Evolutionary conservation across 2,329 filamentous ascomycete species (phyloP).

Genomic region (Coniosporium tulheliwenetii): DNA sequence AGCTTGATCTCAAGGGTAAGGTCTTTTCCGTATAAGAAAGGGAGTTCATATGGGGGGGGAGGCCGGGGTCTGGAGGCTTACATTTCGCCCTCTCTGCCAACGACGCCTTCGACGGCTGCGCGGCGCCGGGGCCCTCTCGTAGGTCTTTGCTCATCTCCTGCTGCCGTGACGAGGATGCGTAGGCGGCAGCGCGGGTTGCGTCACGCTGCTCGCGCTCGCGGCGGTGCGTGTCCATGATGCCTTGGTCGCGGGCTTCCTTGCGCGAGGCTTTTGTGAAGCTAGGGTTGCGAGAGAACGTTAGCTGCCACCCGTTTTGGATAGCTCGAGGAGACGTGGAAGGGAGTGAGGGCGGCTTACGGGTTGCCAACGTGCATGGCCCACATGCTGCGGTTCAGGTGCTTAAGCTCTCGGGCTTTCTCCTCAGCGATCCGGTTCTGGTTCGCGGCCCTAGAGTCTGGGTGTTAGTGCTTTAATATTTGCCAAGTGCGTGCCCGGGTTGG

Average conservation of each 20-base stretch:
- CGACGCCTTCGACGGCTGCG: conserved; percentile 31
- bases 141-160: conserved; percentile 47
- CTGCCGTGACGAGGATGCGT: conserved; percentile 36
- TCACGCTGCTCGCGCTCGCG: conserved; percentile 41
- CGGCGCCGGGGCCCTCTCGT: conserved; percentile 28
- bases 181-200: conserved; percentile 38
- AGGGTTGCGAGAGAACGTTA: conserved; percentile 15
- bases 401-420: conserved; percentile 68
- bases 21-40: conserved; percentile 13
- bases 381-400: conserved; percentile 79
- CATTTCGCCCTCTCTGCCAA: background rate
- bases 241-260: conserved; percentile 47
- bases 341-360: conserved; percentile 29
- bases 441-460: background rate
- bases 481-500: conserved; percentile 28
- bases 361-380: conserved; percentile 51
- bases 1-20: conserved; percentile 42
- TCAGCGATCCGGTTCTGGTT: conserved; percentile 63
- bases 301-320: background rate
- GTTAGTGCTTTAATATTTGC: conserved; percentile 25
- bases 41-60: background rate
- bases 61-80: background rate
- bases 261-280: conserved; percentile 51
- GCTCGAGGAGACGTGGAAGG: background rate
- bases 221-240: conserved; percentile 50